Base-by-base conservation (phyloP, 352 stramenopile species). In the Phytophthora uliginosa region DNA sequence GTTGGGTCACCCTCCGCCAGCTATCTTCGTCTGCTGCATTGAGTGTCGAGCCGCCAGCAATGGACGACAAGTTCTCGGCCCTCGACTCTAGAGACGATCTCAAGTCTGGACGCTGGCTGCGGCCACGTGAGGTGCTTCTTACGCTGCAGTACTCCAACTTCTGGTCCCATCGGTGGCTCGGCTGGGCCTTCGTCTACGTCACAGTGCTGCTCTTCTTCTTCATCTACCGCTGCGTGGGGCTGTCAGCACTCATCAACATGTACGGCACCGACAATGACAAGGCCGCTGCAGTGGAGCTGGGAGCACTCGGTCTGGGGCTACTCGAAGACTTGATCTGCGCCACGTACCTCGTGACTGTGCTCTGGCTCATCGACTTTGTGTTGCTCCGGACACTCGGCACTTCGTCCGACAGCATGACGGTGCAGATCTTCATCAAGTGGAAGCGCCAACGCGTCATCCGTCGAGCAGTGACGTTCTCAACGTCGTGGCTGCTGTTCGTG, bases 141-240 rank as follows among this genome's bases (percentile, higher is more conserved):
- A 18, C 3, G 1, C 7, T 75, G 22, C 38, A 72, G 38, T 61
- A 64, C 45, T 63, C 58, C 6, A 58, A 28, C 17, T 61, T 76
- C 45, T 76, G 69, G 69, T 69, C 63, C 18, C 54, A 62, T 47
- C 48, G 63, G 26, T 82, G 66, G 61, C 66, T 81, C 33, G 67
- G 82, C 12, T 90, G 82, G 82, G 55, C 66, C 22, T 75, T 78
- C 34, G 76, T 85, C 13, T 75, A 81, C 52, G 3, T 61, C 22
- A n/a, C 68, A 7, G 20, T 63, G 8, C 63, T 82, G 36, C 26
- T 76, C 12, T 86, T 80, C 62, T 90, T 82, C 65, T 68, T 71
- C 20, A 28, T 76, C 34, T 73, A 75, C 34, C 71, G 77, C 7
- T 50, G 66, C 1, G 18, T 63, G 4, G 65, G 66, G 28, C 60